These are phyloP conservation scores for Huntiella decipiens DNA, from an alignment of 2,329 filamentous ascomycete species.

Conservation along the genomic window DNA sequence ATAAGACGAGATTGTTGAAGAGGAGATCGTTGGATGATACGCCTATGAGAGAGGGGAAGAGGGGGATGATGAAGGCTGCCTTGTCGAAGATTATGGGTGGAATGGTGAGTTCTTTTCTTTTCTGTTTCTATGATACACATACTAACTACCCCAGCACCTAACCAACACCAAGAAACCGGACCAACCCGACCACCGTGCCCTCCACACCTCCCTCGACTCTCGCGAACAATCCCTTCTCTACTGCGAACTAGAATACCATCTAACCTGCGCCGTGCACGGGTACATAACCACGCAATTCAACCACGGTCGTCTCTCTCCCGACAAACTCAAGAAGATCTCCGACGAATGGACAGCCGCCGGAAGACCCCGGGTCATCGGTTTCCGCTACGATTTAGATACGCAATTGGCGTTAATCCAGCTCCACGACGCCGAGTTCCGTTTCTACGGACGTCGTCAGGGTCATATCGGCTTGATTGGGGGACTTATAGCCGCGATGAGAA, in stretches of 20 bases:
- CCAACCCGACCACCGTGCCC: conserved; percentile 14
- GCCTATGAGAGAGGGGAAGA: conserved; percentile 12
- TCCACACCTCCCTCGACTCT: conserved; percentile 31
- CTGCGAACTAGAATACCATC: conserved; percentile 36
- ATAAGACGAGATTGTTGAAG: no score
- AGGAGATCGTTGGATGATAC: no score
- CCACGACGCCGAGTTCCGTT: conserved; percentile 33
- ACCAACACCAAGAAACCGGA: neutral
- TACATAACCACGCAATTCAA: conserved; percentile 35
- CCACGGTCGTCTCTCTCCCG: conserved; percentile 32
- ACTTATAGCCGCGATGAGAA: conserved; percentile 32
- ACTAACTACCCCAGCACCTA: neutral
- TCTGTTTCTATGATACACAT: neutral
- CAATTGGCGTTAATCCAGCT: conserved; percentile 35
- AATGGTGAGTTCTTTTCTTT: conserved; percentile 23
- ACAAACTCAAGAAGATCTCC: conserved; percentile 31
- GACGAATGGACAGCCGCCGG: conserved; percentile 34
- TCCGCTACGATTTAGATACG: conserved; percentile 40
- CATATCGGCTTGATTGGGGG: conserved; percentile 25
- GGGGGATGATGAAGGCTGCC: conserved; percentile 21
- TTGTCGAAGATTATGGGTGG: conserved; percentile 30
- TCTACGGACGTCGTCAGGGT: conserved; percentile 29
- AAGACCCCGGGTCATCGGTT: conserved; percentile 34
- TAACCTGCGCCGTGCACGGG: conserved; percentile 30
- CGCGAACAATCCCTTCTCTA: conserved; percentile 40